Conservation (phyloP, 1,284 basidiomycete genomes). For the Fistulina hepatica region DNA sequence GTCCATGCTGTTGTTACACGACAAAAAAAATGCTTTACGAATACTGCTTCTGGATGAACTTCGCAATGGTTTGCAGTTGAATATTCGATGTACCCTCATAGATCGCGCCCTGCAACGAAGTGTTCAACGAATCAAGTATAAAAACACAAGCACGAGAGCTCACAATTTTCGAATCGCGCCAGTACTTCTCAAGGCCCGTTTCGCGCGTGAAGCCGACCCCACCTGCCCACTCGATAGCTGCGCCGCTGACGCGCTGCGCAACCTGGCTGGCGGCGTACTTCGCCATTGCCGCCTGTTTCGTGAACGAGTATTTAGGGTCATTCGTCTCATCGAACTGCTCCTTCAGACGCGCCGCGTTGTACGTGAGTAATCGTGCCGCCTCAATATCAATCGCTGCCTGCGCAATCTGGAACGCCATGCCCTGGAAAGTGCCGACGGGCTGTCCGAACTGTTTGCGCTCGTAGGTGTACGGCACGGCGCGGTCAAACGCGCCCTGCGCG, state of each 20-base stretch:
- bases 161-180: conserved; percentile 93
- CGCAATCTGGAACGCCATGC: conserved; percentile 93
- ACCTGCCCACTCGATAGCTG: conserved; percentile 95
- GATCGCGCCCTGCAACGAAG: conserved; percentile 60
- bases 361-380: conserved; percentile 85
- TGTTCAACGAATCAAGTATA: conserved; percentile 5
- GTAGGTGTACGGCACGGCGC: conserved; percentile 87
- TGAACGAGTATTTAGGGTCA: conserved; percentile 76
- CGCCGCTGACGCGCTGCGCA: conserved; percentile 80
- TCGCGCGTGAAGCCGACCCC: conserved; percentile 93
- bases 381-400: conserved; percentile 85
- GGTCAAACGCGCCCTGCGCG: conserved; percentile 94
- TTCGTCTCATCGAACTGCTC: too few species aligned
- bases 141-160: conserved; percentile 23
- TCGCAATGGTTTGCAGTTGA: conserved; percentile 93
- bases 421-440: conserved; percentile 87
- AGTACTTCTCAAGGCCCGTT: conserved; percentile 90
- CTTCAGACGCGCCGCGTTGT: conserved; percentile 91
- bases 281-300: conserved; percentile 95
- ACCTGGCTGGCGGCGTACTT: conserved; percentile 86
- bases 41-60: conserved; percentile 77
- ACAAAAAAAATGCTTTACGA: too few species aligned
- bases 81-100: conserved; percentile 97
- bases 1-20: too few species aligned
- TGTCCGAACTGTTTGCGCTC: conserved; percentile 92